Evolutionary conservation across 768 basidiomycete genomes (phyloP), one percentile per base, ranked within the genome.

Genomic region (Termitomyces titanicus): DNA sequence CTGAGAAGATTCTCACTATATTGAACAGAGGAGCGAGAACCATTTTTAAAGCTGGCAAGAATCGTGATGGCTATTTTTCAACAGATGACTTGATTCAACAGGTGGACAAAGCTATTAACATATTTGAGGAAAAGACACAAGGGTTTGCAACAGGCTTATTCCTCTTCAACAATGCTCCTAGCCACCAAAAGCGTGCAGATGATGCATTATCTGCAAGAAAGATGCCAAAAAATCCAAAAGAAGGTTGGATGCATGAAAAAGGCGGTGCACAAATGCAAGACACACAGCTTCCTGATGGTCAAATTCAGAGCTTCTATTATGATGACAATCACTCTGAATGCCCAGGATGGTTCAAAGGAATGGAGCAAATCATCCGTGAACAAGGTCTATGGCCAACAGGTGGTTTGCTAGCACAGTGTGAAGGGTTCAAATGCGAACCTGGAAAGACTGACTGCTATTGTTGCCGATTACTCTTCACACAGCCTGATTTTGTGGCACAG

Each of bases 311-410:
- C 20, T 60, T 77, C 12, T 74, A 74, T 60, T 75, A 61, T 48
- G 57, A 57, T 5, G 59, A 66, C 20, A 53, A 69, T 49, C 70
- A 72, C 50, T 63, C 63, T 20, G 61, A 60, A 22, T 61, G 61
- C 51, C 68, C 71, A 9, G 67, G 69, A 10, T 63, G 56, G 59
- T 74, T 74, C 61, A 74, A 74, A 55, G 70, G 74, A 18, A 74
- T 73, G 70, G 66, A 70, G 51, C 27, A 53, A 15, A 65, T 66
- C 29, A 55, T 65, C 33, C 17, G 33, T 35, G 62, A 72, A 50
- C 63, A 64, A 31, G 55, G 57, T 4, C 57, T 66, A 22, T 62
- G 55, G 56, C 56, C 59, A 46, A 45, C 42, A 18, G 31, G 25
- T 22, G 64, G 66, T 0, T 55, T 71, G 2, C 50, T 43, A 39